Evolutionary conservation across 129 eudicot genomes (phyloP).

Genomic region (Solidago caesia): DNA sequence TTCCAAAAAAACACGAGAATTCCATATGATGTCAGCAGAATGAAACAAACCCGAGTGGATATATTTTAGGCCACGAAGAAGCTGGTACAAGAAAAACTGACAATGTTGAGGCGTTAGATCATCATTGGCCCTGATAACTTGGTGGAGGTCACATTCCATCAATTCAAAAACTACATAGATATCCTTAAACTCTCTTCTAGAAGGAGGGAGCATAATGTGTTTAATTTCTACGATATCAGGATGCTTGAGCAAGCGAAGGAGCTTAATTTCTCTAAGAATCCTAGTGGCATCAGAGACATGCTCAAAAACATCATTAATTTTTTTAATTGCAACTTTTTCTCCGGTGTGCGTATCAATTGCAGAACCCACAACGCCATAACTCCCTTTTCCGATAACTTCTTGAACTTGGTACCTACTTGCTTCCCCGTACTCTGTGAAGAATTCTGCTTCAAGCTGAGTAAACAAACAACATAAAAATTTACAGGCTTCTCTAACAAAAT

Average conservation of each 20-base stretch:
- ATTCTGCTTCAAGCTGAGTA: conserved; percentile 54
- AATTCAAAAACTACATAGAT: conserved; percentile 70
- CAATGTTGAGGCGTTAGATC: conserved; percentile 78
- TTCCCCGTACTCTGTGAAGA: conserved; percentile 84
- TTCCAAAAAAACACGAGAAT: conserved; percentile 2
- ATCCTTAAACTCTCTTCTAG: conserved; percentile 74
- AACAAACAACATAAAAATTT: background rate
- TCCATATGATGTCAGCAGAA: background rate
- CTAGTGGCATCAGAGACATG: conserved; percentile 91
- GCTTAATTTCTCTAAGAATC: conserved; percentile 78
- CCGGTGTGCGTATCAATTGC: conserved; percentile 65
- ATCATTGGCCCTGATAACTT: conserved; percentile 76
- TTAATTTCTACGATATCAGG: conserved; percentile 83
- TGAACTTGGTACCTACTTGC: conserved; percentile 73
- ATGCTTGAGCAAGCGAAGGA: conserved; percentile 72
- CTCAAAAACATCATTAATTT: conserved; percentile 82
- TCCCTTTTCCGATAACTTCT: conserved; percentile 84
- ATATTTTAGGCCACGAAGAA: conserved; percentile 76
- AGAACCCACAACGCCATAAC: conserved; percentile 85
- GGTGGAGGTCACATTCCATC: conserved; percentile 87
- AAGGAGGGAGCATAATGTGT: conserved; percentile 89
- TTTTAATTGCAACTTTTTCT: conserved; percentile 71
- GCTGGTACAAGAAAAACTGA: conserved; percentile 81
- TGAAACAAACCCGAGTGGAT: conserved; percentile 58
- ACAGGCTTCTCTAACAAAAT: background rate